These are phyloP conservation scores for Cymbidium sinense DNA, from an alignment of 106 monocot species.

Conservation along the genomic window DNA sequence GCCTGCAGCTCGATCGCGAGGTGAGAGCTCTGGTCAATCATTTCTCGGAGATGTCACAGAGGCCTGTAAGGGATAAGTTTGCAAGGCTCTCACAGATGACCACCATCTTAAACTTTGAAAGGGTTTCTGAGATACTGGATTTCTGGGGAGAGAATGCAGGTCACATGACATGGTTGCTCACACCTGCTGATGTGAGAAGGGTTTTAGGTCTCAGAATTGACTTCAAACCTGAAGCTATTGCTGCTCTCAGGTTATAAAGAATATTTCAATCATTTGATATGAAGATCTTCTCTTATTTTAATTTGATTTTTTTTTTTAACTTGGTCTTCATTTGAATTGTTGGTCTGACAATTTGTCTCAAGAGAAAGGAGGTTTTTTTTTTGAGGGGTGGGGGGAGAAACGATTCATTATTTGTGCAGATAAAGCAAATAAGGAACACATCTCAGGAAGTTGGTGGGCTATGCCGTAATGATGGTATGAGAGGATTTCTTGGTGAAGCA, in stretches of 20 bases:
- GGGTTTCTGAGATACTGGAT: conserved; percentile 88
- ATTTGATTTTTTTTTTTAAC: no score
- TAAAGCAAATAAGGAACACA: no score
- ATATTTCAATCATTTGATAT: background rate
- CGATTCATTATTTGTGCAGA: no score
- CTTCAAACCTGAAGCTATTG: conserved; percentile 88
- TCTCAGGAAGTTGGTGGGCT: no score
- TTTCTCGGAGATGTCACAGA: conserved; percentile 84
- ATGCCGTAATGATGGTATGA: no score
- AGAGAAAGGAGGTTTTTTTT: no score
- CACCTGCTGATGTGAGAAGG: conserved; percentile 89
- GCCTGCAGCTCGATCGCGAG: conserved; percentile 93
- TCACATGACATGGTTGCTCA: conserved; percentile 91
- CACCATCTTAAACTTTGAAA: conserved; percentile 84
- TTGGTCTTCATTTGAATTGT: no score
- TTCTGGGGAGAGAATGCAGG: conserved; percentile 99
- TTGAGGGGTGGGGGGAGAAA: no score
- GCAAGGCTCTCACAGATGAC: conserved; percentile 89
- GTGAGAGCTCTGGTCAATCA: conserved; percentile 85
- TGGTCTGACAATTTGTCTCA: no score
- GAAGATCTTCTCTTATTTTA: no score
- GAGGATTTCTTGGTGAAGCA: no score
- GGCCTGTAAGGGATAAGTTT: conserved; percentile 91
- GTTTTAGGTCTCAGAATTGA: conserved; percentile 81
- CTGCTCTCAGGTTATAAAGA: conserved; percentile 67